Evolutionary conservation across 2,329 filamentous ascomycete species (phyloP), one percentile per base, ranked within the genome.

Genomic region (Stachybotrys echinatus): DNA sequence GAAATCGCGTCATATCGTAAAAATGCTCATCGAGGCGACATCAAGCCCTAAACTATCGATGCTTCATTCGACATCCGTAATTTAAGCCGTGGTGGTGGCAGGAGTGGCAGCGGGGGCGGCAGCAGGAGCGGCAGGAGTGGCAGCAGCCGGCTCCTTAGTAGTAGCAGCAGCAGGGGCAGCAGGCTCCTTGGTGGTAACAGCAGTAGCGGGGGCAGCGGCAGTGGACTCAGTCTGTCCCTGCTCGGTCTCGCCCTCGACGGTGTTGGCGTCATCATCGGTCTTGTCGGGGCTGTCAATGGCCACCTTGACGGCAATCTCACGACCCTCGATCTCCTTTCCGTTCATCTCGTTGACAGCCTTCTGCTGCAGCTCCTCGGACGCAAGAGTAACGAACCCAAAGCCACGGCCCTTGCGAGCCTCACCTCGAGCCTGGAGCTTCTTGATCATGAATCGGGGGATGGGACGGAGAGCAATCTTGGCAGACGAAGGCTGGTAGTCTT

Each of bases 361-460:
- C 77, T 95, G 85, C 81, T 99, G 94, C 65, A 92, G 75, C 74
- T 96, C 92, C 80, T 99, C 92, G 18, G 90, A 95, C 56, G 87
- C 88, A 55, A 99, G 86, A 54, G 91, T 97, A 56, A 99, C 94
- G 72, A 99, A 99, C 60, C 94, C 94, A 71, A 99, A 99, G 59
- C 94, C 94, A 79, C 94, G 94, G 54, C 94, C 94, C 87, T 99
- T 99, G 79, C 94, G 94, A 64, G 92, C 86, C 79, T 99, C 94
- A 68, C 92, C 92, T 69, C 94, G 92, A 65, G 92, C 92, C 77
- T 96, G 92, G 55, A 99, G 89, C 84, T 99, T 99, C 87, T 96
- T 96, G 76, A 99, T 94, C 94, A 99, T 99, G 81, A 97, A 99
- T 65, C 92, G 92, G 61, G 94, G 94, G 61, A 99, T 99, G 48